Base-by-base conservation (phyloP, 2,329 filamentous ascomycete species). In the Tothia fuscella region DNA sequence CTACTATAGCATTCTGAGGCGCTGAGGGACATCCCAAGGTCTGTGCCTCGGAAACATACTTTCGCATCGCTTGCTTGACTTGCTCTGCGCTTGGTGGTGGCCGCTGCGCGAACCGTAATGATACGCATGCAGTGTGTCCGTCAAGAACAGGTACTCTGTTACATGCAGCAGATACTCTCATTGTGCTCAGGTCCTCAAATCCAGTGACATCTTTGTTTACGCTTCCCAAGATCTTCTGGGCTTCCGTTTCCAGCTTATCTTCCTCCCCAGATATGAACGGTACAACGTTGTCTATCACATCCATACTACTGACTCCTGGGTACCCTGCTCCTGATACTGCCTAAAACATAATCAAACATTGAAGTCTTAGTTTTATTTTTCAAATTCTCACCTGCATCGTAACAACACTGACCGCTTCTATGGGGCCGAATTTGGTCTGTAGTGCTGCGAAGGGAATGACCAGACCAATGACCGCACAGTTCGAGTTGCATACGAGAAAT, bases 401-500 rank as follows among this genome's bases (percentile, higher is more conserved):
- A 52, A 95, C 87, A 40, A 96, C 84, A 47, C 84, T 81, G 51
- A 94, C 82, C 53, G 72, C 65, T 49, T 74, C 70, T 22, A 80
- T 69, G n/a, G 80, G 78, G 33, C 89, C 91, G 55, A 96, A 94
- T 53, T 76, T 78, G 40, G 80, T 76, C 61, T 93, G 83, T 26
- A 96, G 76, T 13, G 89, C 89, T 9, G 87, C 87, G 56, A 95
- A 89, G 19, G 91, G 91, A 48, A 94, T 93, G 47, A 95, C 89
- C 45, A 96, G 77, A 36, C 89, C 89, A 54, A 96, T 94, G 56
- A 95, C 89, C 43, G 89, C 89, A 66, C 91, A 98, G 68, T 96
- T 96, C 50, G 86, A 93, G 69, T 96, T 96, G 74, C 89, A 96
- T 46, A 95, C 86, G 28, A 96, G 67, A 67, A 96, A 94, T 19